Evolutionary conservation across 2,329 filamentous ascomycete genomes (phyloP).

Genomic region (Sporothrix brasiliensis): DNA sequence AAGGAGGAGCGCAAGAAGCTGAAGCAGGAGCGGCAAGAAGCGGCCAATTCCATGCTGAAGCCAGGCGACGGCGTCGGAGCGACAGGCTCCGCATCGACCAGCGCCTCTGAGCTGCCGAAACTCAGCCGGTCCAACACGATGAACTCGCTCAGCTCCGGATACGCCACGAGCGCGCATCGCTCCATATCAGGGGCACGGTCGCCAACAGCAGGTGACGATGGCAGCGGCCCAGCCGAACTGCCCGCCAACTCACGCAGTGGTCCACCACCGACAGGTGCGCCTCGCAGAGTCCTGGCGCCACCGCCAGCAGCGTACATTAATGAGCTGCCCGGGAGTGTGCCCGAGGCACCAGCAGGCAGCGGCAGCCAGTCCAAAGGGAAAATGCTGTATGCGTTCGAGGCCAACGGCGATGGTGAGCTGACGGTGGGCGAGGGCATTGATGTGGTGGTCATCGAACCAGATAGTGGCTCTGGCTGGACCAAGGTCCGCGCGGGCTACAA

Average conservation of each 20-base stretch:
- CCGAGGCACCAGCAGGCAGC: conserved; percentile 47
- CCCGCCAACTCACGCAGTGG: conserved; percentile 44
- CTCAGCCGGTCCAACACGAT: conserved; percentile 84
- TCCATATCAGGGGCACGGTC: conserved; percentile 68
- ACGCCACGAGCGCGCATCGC: conserved; percentile 75
- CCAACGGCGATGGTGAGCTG: conserved; percentile 77
- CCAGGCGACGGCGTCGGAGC: conserved; percentile 45
- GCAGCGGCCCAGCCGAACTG: conserved; percentile 45
- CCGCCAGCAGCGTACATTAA: conserved; percentile 81
- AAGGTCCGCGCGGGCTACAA: conserved; percentile 74
- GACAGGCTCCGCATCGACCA: conserved; percentile 40
- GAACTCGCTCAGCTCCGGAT: conserved; percentile 86
- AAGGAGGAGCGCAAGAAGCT: conserved; percentile 97
- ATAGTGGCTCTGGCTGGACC: conserved; percentile 91
- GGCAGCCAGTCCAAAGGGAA: conserved; percentile 68
- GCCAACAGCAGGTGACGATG: conserved; percentile 47
- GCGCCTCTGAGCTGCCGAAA: conserved; percentile 65
- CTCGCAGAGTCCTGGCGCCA: conserved; percentile 80
- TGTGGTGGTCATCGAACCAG: conserved; percentile 76
- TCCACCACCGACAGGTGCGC: conserved; percentile 49
- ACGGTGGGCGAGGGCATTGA: conserved; percentile 78
- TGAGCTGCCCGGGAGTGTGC: conserved; percentile 59
- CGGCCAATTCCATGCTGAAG: conserved; percentile 64
- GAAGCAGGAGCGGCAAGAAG: conserved; percentile 81
- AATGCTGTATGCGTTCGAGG: conserved; percentile 89